Percentiles rank a stretch among this genome's conserved stretches.
phyloP scores from a whole-genome alignment of 768 basidiomycete species.

The Termitomyces eurrhizus region DNA sequence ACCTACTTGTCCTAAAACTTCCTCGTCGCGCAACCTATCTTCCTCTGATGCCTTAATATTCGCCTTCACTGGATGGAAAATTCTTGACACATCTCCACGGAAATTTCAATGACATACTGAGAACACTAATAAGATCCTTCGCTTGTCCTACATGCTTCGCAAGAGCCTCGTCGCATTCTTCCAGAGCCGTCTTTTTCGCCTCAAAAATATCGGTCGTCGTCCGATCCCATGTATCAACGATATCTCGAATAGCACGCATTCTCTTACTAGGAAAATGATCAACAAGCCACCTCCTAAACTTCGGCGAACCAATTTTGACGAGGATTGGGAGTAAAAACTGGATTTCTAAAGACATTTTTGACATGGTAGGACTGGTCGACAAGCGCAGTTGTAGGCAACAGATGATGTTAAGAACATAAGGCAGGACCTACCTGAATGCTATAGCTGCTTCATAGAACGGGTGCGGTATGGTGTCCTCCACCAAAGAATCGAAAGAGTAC shows the following conservation, averaged over 20 bases:
- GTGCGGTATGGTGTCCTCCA: conserved; percentile 1
- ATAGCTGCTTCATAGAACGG: conserved; percentile 6
- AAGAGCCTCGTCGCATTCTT: background rate
- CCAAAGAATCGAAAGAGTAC: background rate
- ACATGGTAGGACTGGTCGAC: background rate
- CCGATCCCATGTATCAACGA: conserved; percentile 7
- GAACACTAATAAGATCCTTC: background rate
- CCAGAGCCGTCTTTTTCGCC: background rate
- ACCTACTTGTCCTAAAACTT: background rate
- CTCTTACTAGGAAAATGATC: conserved; percentile 8
- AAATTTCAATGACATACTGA: background rate
- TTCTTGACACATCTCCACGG: background rate
- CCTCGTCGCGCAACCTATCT: conserved; percentile 1
- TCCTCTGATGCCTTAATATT: conserved; percentile 17
- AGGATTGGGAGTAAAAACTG: conserved; percentile 6
- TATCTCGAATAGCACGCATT: conserved; percentile 1
- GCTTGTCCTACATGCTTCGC: background rate
- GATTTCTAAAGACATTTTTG: background rate
- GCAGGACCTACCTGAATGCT: conserved; percentile 3
- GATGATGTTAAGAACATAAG: background rate
- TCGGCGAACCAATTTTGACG: conserved; percentile 12
- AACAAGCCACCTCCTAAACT: conserved; percentile 13
- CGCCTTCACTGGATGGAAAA: background rate
- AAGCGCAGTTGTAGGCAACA: background rate
- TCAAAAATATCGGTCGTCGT: background rate